Evolutionary conservation across 208 protist species (phyloP).

Genomic region (Trypanosoma lewisi): DNA sequence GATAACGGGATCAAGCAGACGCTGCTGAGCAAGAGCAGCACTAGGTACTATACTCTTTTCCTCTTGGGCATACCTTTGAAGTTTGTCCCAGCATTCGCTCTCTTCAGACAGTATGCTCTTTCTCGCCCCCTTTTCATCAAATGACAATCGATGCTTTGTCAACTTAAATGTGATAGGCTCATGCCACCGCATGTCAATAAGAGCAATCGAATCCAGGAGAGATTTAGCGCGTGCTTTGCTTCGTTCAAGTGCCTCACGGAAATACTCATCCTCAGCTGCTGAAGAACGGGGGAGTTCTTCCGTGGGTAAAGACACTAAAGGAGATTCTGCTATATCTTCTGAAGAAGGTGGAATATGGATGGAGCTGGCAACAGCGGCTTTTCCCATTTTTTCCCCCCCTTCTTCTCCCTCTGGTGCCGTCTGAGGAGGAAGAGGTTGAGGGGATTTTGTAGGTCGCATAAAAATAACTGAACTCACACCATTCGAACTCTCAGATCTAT

Average conservation of each 20-base stretch:
- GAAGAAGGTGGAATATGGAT: background rate
- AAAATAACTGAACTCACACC: background rate
- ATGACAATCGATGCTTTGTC: conserved; percentile 17
- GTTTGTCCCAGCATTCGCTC: background rate
- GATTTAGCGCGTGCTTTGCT: conserved; percentile 15
- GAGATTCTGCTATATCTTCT: background rate
- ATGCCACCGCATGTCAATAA: conserved; percentile 14
- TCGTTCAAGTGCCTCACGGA: conserved; percentile 11
- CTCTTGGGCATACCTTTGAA: background rate
- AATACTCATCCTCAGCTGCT: conserved; percentile 9
- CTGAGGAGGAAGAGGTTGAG: too few relatives aligned
- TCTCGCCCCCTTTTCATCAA: conserved; percentile 12
- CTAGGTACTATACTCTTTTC: background rate
- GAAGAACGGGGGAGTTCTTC: background rate
- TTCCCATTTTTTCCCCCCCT: background rate
- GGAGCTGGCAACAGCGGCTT: background rate
- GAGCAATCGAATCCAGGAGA: conserved; percentile 13
- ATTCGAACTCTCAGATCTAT: background rate
- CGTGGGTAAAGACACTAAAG: background rate
- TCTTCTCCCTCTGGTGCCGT: background rate
- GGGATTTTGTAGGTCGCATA: background rate
- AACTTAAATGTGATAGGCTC: conserved; percentile 25
- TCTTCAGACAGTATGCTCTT: conserved; percentile 5
- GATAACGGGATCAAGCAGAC: conserved; percentile 8
- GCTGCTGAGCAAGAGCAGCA: background rate